A percentile compares a stretch with the other conserved stretches of the same genome.
phyloP scores from a whole-genome alignment of 192 early-diverging fungal genomes.

The Physocladia obscura region DNA sequence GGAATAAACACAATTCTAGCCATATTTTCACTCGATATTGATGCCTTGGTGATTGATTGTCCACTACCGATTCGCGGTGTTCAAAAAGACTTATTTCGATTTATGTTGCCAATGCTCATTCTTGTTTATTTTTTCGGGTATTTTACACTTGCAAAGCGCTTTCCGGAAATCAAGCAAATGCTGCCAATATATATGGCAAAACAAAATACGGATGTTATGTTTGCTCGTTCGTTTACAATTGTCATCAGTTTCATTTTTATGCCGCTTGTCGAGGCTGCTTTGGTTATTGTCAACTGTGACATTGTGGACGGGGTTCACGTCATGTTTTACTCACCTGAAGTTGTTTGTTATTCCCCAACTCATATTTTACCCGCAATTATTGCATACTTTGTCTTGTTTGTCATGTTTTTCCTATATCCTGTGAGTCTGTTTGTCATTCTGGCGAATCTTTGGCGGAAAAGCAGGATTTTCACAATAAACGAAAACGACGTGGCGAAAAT shows the following conservation, averaged over 20 bases:
- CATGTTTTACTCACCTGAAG: slow-evolving; percentile 1
- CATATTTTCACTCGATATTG: slow-evolving; percentile 17
- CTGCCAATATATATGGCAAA: slow-evolving; percentile 13
- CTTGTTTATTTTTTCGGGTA: background rate
- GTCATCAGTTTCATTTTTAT: slow-evolving; percentile 9
- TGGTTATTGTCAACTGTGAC: slow-evolving; percentile 16
- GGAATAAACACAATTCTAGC: slow-evolving; percentile 24
- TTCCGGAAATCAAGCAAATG: background rate
- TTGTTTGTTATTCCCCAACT: slow-evolving; percentile 8
- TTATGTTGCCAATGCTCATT: slow-evolving; percentile 15
- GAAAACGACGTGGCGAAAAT: background rate
- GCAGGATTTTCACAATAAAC: background rate
- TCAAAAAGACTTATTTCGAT: slow-evolving; percentile 21
- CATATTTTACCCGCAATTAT: slow-evolving; percentile 11
- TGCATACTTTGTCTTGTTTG: slow-evolving; percentile 1
- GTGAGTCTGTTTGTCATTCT: slow-evolving; percentile 2
- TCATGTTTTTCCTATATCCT: slow-evolving; percentile 8
- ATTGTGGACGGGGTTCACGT: background rate
- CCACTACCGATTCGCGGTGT: slow-evolving; percentile 14
- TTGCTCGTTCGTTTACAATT: slow-evolving; percentile 1
- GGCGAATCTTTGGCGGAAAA: background rate
- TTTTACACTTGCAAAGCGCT: background rate
- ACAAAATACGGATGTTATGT: slow-evolving; percentile 3
- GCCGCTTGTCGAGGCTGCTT: slow-evolving; percentile 20
- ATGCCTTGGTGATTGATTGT: slow-evolving; percentile 17